Conservation (phyloP, 2,329 filamentous ascomycete genomes). For the Botryotinia calthae region DNA sequence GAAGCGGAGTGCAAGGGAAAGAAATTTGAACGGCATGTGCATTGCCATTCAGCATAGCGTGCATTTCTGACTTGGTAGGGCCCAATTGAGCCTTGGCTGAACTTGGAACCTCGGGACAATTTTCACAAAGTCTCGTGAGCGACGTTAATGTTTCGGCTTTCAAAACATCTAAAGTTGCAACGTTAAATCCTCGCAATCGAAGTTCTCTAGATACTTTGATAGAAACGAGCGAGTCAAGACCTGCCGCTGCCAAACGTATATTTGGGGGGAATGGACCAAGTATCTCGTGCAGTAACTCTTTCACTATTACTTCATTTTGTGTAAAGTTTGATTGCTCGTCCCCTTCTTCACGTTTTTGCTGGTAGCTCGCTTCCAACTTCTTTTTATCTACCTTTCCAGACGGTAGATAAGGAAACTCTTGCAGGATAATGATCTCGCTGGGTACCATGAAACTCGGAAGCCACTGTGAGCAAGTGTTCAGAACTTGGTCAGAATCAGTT, state of each 20-base stretch:
- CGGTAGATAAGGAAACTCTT: conserved; percentile 68
- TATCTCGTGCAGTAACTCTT: conserved; percentile 27
- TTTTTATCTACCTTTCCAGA: conserved; percentile 83
- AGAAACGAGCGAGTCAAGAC: conserved; percentile 64
- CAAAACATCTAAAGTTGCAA: conserved; percentile 62
- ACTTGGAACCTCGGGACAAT: conserved; percentile 21
- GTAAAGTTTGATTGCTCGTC: conserved; percentile 34
- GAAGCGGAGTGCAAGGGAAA: conserved; percentile 67
- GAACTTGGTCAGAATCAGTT: conserved; percentile 46
- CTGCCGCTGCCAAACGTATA: conserved; percentile 50
- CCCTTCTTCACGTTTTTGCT: conserved; percentile 30
- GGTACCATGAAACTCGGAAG: conserved; percentile 83
- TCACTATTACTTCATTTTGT: conserved; percentile 26
- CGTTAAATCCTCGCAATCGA: conserved; percentile 52
- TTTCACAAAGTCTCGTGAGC: conserved; percentile 40
- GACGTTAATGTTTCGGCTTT: conserved; percentile 49
- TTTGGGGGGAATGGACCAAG: conserved; percentile 33
- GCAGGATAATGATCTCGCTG: conserved; percentile 62
- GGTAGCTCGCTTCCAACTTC: conserved; percentile 56
- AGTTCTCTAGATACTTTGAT: conserved; percentile 65
- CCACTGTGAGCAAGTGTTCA: conserved; percentile 66
- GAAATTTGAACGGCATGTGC: conserved; percentile 47
- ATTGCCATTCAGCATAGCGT: conserved; percentile 26
- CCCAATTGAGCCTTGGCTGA: background rate
- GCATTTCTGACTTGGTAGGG: background rate